These are phyloP conservation scores for Pelargonium fulgidum DNA, from an alignment of 441 rosid genomes.

Conservation along the genomic window DNA sequence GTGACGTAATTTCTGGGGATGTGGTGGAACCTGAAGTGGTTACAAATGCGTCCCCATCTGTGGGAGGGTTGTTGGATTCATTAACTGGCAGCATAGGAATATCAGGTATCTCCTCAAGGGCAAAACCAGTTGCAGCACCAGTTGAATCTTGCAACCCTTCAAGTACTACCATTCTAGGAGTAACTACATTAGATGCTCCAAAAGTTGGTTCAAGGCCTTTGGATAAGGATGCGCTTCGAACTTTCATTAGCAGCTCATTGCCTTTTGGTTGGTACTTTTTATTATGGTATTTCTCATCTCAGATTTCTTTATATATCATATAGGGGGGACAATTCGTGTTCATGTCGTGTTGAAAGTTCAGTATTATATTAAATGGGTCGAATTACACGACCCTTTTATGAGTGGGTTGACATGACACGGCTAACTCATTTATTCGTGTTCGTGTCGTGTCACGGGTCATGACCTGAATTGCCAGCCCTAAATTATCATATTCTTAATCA, in stretches of 20 bases:
- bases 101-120: slow-evolving; percentile 69
- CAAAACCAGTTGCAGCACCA: slow-evolving; percentile 75
- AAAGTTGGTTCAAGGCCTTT: slow-evolving; percentile 60
- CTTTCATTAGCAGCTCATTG: slow-evolving; percentile 68
- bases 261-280: slow-evolving; percentile 76
- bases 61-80: slow-evolving; percentile 93
- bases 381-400: too few relatives aligned
- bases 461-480: not conserved
- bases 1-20: slow-evolving; percentile 76
- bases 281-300: slow-evolving; percentile 26
- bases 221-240: slow-evolving; percentile 74
- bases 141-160: slow-evolving; percentile 61
- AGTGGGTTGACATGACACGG: too few relatives aligned
- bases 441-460: too few relatives aligned
- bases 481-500: not conserved
- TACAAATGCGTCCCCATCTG: slow-evolving; percentile 62
- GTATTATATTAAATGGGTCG: slow-evolving; percentile 9
- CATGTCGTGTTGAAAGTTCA: too few relatives aligned
- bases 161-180: slow-evolving; percentile 43
- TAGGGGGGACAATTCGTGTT: too few relatives aligned
- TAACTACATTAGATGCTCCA: slow-evolving; percentile 56
- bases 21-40: slow-evolving; percentile 77
- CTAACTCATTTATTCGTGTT: too few relatives aligned
- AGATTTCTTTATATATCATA: slow-evolving; percentile 9
- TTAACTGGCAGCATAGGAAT: slow-evolving; percentile 90